Evolutionary conservation across 331 rosid genomes (phyloP).

Genomic region (Cydonia oblonga): DNA sequence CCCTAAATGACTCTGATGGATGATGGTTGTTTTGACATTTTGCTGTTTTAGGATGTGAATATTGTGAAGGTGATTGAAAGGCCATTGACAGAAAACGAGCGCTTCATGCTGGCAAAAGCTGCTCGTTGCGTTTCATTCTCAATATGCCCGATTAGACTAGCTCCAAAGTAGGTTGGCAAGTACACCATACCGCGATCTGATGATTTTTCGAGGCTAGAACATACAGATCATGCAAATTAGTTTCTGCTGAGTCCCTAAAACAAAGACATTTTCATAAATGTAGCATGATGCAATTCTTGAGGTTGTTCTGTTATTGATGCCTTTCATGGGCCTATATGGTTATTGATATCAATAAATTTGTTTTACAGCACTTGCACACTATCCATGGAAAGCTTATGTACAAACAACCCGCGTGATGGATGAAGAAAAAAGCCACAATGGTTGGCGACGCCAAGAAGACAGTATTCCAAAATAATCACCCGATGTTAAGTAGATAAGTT

Average conservation of each 20-base stretch:
- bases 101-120: conserved; percentile 88
- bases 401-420: neutral
- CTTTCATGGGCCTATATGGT: neutral
- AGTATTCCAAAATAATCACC: neutral
- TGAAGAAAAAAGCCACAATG: neutral
- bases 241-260: neutral
- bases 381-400: neutral
- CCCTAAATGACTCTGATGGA: neutral
- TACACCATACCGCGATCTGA: neutral
- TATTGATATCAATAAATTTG: too few relatives aligned
- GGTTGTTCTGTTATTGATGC: neutral
- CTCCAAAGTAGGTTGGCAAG: conserved; percentile 46
- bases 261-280: neutral
- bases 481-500: neutral
- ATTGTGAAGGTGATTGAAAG: conserved; percentile 90
- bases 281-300: neutral
- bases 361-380: neutral
- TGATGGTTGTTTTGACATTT: neutral
- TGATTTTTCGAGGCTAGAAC: neutral
- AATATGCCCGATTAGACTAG: conserved; percentile 65
- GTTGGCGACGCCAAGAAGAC: accelerated
- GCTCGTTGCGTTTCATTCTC: conserved; percentile 93
- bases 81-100: conserved; percentile 73
- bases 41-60: conserved; percentile 60
- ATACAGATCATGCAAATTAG: neutral